These are phyloP conservation scores for Elsinoe necatrix DNA, from an alignment of 2,329 filamentous ascomycete species.

Conservation along the genomic window DNA sequence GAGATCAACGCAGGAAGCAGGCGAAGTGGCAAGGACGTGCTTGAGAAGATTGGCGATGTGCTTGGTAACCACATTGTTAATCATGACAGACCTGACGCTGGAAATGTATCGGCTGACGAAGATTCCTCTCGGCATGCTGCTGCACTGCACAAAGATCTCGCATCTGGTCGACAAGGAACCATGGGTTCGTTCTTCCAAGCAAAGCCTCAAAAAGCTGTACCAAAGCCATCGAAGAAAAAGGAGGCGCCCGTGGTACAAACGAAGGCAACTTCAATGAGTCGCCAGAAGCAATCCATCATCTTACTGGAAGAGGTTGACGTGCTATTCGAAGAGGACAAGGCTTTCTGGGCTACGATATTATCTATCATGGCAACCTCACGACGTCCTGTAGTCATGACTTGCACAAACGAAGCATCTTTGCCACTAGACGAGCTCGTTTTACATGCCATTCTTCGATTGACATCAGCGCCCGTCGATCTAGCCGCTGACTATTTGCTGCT, in stretches of 20 bases:
- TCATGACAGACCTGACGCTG: constrained; percentile 29
- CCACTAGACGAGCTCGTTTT: constrained; percentile 66
- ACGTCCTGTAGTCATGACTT: constrained; percentile 88
- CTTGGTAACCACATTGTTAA: constrained; percentile 87
- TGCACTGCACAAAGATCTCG: constrained; percentile 49
- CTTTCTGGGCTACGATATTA: constrained; percentile 81
- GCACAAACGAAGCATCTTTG: constrained; percentile 80
- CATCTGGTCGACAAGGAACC: constrained; percentile 64
- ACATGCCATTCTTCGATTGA: constrained; percentile 75
- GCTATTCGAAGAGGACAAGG: constrained; percentile 89
- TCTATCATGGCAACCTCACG: constrained; percentile 75
- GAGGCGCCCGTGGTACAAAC: constrained; percentile 24
- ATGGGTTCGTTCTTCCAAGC: constrained; percentile 73
- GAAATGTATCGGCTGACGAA: constrained; percentile 26
- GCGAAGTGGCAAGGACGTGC: constrained; percentile 77
- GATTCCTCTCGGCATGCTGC: constrained; percentile 34
- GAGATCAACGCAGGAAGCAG: constrained; percentile 83
- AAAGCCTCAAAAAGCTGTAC: constrained; percentile 21
- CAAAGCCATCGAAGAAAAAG: constrained; percentile 23
- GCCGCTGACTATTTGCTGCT: constrained; percentile 74
- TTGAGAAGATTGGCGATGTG: constrained; percentile 94
- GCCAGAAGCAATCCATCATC: constrained; percentile 88
- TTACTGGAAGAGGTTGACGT: constrained; percentile 89
- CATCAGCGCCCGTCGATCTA: constrained; percentile 54
- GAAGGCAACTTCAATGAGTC: constrained; percentile 27